Evolutionary conservation across 2,329 filamentous ascomycete genomes (phyloP), one percentile per base, ranked within the genome.

Genomic region (Xylariaceae sp.): DNA sequence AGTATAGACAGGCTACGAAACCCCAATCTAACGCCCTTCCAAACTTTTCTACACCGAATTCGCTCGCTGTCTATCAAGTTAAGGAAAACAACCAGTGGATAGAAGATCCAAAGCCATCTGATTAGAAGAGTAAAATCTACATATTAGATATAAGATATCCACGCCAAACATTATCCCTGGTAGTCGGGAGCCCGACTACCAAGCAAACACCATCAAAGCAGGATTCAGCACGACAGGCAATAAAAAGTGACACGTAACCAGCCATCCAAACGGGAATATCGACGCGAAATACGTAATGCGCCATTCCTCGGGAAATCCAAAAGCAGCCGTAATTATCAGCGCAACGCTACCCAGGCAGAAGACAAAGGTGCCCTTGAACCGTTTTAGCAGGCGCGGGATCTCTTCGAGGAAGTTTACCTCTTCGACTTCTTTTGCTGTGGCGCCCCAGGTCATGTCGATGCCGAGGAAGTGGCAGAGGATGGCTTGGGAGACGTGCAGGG

Each of bases 191-290:
- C 8, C 37, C 13, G 3, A 4, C 68, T 77, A 86, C 77, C 79
- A 86, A 50, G 80, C 83, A 68, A 86, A 84, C 69, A 80, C 77
- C 83, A 88, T 87, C 74, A 87, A 69, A 54, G 82, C 82, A 17
- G 85, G 85, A 66, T 87, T 87, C 62, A 87, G 72, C 58, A 77
- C 77, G 53, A 88, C 78, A 8, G 84, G 84, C 60, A 86, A 71
- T 47, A 82, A 71, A 68, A 86, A 82, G 69, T 87, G 83, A 44
- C 75, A 76, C 50, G 77, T 71, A 9, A 86, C 74, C 44, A 83
- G 74, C 45, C 75, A 78, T 18, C 72, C 73, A 23, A 88, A 70
- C 18, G 85, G 85, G 66, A 77, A 84, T 69, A 88, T 84, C 57
- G 84, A 81, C 11, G 82, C 79, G 65, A 88, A 82, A 56, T 77